phyloP scores from a whole-genome alignment of 768 basidiomycete genomes.

The Russula vinacea region DNA sequence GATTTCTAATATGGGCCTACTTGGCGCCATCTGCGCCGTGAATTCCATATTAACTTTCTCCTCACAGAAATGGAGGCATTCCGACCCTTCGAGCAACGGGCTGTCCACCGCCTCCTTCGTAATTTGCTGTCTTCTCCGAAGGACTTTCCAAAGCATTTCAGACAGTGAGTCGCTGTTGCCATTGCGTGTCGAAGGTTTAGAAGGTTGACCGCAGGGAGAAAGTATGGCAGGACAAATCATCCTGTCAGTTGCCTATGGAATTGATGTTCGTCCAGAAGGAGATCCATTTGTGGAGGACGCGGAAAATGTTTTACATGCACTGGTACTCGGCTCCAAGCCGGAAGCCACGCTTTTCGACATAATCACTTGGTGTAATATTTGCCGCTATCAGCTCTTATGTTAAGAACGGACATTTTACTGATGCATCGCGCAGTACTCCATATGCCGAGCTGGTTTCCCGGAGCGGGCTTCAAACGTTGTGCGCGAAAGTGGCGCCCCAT shows the following conservation, averaged over 20 bases:
- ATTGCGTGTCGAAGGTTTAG: background rate
- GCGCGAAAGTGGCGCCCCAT: background rate
- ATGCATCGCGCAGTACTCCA: conserved; percentile 24
- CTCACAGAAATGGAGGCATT: background rate
- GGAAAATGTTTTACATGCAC: conserved; percentile 4
- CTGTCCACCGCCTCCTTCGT: background rate
- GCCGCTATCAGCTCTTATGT: background rate
- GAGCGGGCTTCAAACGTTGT: conserved; percentile 30
- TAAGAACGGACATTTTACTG: background rate
- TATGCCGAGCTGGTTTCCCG: conserved; percentile 34
- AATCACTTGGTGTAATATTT: conserved; percentile 35
- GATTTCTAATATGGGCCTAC: background rate
- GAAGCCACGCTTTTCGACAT: conserved; percentile 45
- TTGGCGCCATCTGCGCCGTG: background rate
- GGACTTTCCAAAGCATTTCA: conserved; percentile 37
- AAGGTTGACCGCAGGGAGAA: background rate
- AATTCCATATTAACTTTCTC: background rate
- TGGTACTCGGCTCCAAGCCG: conserved; percentile 26
- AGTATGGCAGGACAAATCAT: conserved; percentile 45
- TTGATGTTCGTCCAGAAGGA: conserved; percentile 38
- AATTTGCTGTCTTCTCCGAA: background rate
- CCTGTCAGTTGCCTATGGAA: conserved; percentile 47
- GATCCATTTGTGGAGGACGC: conserved; percentile 34
- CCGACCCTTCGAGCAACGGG: background rate
- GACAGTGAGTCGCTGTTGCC: conserved; percentile 38